These are phyloP conservation scores for Clarireedia hainanense DNA, from an alignment of 2,329 filamentous ascomycete species.

Conservation along the genomic window DNA sequence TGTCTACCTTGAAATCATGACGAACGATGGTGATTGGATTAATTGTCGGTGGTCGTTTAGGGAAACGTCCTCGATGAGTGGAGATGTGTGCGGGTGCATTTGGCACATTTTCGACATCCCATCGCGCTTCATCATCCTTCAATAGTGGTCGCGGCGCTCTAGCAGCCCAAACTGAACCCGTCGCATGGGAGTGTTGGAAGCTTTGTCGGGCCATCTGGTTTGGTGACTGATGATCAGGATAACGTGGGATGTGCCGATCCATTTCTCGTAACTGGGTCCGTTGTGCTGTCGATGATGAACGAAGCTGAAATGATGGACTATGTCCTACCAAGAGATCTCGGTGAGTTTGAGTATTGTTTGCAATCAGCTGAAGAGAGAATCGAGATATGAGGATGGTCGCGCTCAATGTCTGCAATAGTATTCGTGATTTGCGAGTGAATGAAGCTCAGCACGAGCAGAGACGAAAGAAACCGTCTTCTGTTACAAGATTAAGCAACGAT, in stretches of 20 bases:
- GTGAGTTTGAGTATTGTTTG: no score
- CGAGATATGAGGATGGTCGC: no score
- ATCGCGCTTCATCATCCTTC: neutral
- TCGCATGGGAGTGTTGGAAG: neutral
- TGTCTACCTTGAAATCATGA: conserved; percentile 9
- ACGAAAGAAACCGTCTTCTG: neutral
- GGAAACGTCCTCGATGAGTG: conserved; percentile 10
- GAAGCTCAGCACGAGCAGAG: neutral
- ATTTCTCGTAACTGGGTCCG: neutral
- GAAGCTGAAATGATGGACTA: no score
- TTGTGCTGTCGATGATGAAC: no score
- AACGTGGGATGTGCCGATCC: neutral
- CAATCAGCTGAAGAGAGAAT: no score
- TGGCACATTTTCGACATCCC: neutral
- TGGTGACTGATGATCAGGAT: neutral
- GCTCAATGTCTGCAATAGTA: no score
- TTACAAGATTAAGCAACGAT: conserved; percentile 4
- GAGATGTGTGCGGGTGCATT: conserved; percentile 17
- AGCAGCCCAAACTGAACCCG: no score
- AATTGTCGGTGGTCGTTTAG: conserved; percentile 9
- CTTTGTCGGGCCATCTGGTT: neutral
- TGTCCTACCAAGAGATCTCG: no score
- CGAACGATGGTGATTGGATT: conserved; percentile 11
- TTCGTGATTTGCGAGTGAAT: neutral
- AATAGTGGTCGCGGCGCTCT: neutral